Evolutionary conservation across 306 rosid genomes (phyloP).

Genomic region (Psophocarpus tetragonolobus): DNA sequence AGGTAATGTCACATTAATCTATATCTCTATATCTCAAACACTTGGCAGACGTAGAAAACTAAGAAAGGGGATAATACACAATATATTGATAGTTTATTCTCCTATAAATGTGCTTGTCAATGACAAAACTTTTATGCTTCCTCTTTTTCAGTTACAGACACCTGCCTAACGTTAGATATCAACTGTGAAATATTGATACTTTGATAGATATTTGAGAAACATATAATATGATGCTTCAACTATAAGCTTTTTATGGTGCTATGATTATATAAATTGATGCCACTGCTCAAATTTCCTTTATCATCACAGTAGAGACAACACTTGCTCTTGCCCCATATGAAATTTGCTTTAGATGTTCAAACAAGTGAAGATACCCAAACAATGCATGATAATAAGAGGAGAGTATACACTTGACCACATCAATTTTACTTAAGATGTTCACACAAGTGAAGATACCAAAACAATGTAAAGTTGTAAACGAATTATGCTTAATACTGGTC

Average conservation of each 20-base stretch:
- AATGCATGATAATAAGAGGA: not conserved
- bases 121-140: not conserved
- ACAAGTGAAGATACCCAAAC: not conserved
- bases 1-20: slow-evolving; percentile 49
- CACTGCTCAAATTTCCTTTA: not conserved
- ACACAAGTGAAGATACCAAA: not conserved
- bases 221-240: not conserved
- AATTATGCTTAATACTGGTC: not conserved
- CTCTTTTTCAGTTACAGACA: not conserved
- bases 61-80: slow-evolving; percentile 15
- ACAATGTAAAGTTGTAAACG: not conserved
- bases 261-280: not conserved
- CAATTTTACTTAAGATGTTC: not conserved
- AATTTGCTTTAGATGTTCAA: not conserved
- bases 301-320: not conserved
- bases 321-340: not conserved
- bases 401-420: not conserved
- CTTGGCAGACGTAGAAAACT: slow-evolving; percentile 5
- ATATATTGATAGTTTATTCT: not conserved
- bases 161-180: not conserved
- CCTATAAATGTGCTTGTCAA: not conserved
- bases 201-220: not conserved
- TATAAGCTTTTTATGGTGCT: not conserved
- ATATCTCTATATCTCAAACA: not conserved
- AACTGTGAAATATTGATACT: not conserved